Evolutionary conservation across 2,329 filamentous ascomycete species (phyloP).

Genomic region (Venturia oleaginea): DNA sequence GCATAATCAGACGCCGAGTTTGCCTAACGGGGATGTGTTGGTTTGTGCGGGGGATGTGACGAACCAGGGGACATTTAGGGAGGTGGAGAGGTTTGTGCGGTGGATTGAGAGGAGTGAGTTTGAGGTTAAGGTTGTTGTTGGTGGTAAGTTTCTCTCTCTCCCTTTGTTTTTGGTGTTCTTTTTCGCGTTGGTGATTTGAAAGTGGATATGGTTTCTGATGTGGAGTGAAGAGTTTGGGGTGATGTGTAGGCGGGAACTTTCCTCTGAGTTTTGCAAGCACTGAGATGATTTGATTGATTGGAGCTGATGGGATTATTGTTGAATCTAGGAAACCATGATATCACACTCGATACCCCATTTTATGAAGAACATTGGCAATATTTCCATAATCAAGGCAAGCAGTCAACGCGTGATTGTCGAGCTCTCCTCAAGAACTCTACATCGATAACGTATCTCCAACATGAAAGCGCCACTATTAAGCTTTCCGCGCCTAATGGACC

Average conservation of each 20-base stretch:
- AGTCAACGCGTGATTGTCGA: slow-evolving; percentile 47
- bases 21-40: slow-evolving; percentile 64
- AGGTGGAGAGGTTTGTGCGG: slow-evolving; percentile 72
- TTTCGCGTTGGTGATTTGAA: neutral
- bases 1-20: slow-evolving; percentile 55
- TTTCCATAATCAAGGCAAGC: slow-evolving; percentile 20
- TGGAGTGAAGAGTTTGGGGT: no score
- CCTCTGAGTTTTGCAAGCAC: neutral
- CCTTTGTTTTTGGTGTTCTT: neutral
- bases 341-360: slow-evolving; percentile 59
- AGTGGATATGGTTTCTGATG: neutral
- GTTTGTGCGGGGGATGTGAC: slow-evolving; percentile 71
- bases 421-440: slow-evolving; percentile 41
- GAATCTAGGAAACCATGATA: slow-evolving; percentile 62
- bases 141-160: slow-evolving; percentile 31
- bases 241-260: neutral
- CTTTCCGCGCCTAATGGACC: slow-evolving; percentile 48
- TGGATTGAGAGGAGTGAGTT: slow-evolving; percentile 55
- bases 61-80: slow-evolving; percentile 60
- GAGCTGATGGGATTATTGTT: neutral
- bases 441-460: slow-evolving; percentile 56
- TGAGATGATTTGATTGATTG: neutral
- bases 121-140: slow-evolving; percentile 59
- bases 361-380: slow-evolving; percentile 29
- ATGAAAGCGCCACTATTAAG: slow-evolving; percentile 45